A percentile compares a stretch with the other conserved stretches of the same genome.
Evolutionary conservation across 371 early-diverging fungal species (phyloP).

Genomic region (Rhizopus stolonifer): DNA sequence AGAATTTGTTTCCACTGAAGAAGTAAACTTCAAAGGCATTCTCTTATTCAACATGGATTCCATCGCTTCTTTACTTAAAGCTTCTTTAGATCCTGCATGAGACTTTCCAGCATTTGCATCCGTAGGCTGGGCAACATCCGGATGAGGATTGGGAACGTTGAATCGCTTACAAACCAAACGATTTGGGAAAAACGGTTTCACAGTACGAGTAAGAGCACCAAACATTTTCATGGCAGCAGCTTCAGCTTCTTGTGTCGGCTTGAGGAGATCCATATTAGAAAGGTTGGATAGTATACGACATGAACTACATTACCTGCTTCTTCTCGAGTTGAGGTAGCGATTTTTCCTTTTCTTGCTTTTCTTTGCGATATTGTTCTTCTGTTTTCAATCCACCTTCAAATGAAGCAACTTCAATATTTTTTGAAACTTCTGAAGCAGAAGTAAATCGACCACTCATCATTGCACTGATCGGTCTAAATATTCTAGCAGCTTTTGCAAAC

Average conservation of each 20-base stretch:
- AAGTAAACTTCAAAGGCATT: conserved; percentile 17
- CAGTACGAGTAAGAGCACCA: conserved; percentile 70
- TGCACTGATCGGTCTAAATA: conserved; percentile 73
- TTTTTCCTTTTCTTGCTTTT: conserved; percentile 34
- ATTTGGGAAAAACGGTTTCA: conserved; percentile 63
- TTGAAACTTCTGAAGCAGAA: conserved; percentile 38
- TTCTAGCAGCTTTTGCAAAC: conserved; percentile 80
- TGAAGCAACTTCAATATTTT: conserved; percentile 28
- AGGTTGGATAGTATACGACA: not conserved
- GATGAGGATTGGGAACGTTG: conserved; percentile 77
- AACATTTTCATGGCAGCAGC: conserved; percentile 76
- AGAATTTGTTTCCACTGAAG: not conserved
- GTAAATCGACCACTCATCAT: conserved; percentile 85
- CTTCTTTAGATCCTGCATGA: conserved; percentile 44
- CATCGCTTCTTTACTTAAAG: conserved; percentile 62
- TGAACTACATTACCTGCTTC: conserved; percentile 26
- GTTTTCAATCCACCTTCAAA: conserved; percentile 59
- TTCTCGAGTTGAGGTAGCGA: conserved; percentile 23
- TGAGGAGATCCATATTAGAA: not conserved
- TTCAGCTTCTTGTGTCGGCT: conserved; percentile 58
- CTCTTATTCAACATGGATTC: conserved; percentile 48
- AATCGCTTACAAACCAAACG: conserved; percentile 82
- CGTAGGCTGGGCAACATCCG: conserved; percentile 42
- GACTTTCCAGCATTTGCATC: conserved; percentile 31
- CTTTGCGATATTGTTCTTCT: conserved; percentile 44